These are phyloP conservation scores for Solanum peruvianum DNA, from an alignment of 257 asterid species.

Conservation along the genomic window DNA sequence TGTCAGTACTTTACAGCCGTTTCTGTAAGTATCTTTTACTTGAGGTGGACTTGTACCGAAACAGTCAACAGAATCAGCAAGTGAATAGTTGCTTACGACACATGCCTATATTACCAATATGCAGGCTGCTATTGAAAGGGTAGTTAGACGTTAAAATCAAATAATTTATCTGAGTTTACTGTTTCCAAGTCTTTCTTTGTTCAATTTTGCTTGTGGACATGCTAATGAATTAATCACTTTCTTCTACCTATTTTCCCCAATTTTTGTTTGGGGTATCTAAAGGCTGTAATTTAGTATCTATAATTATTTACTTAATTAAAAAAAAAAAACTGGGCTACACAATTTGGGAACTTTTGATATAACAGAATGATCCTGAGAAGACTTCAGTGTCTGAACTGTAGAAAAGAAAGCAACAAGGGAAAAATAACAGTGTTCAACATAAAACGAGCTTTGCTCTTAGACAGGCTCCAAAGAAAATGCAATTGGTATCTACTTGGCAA, in stretches of 20 bases:
- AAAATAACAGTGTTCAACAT: not conserved
- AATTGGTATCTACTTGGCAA: not conserved
- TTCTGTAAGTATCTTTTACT: slow-evolving; percentile 56
- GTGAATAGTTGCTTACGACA: not conserved
- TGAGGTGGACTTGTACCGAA: not conserved
- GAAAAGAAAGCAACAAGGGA: not conserved
- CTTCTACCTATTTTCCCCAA: not conserved
- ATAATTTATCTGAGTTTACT: not conserved
- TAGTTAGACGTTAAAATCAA: not conserved
- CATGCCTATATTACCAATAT: not conserved
- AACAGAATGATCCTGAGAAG: not conserved
- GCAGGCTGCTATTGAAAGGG: not conserved
- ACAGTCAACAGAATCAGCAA: not conserved
- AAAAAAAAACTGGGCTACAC: not conserved
- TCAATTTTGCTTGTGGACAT: not conserved
- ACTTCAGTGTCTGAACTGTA: not conserved
- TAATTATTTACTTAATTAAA: not conserved
- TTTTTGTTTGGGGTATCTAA: not conserved
- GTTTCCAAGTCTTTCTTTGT: not conserved
- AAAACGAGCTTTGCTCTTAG: not conserved
- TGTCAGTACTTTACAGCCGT: slow-evolving; percentile 89
- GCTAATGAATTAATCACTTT: not conserved
- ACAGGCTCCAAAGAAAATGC: not conserved
- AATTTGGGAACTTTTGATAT: not conserved
- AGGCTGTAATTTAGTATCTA: not conserved